Percentiles rank a stretch among this genome's conserved stretches.
phyloP scores from a whole-genome alignment of 495 filamentous ascomycete genomes.

The Penicillium flavigenum region DNA sequence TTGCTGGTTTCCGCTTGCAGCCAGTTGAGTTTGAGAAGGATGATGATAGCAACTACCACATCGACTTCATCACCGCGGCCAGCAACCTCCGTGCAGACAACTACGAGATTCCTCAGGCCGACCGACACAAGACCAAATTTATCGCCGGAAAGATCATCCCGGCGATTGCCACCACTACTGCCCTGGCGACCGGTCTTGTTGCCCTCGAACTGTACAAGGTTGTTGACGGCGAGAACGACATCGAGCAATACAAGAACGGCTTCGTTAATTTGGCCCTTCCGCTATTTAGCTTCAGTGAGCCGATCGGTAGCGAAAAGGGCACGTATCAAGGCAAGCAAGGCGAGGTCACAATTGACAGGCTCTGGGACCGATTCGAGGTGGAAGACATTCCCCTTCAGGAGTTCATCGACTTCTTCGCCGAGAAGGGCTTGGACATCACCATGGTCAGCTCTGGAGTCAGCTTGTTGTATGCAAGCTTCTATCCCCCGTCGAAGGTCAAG shows the following conservation, averaged over 20 bases:
- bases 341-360: conserved; percentile 85
- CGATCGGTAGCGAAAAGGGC: conserved; percentile 87
- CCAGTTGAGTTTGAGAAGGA: conserved; percentile 99
- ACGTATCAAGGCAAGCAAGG: conserved; percentile 71
- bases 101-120: conserved; percentile 89
- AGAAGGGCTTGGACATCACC: conserved; percentile 75
- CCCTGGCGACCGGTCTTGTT: conserved; percentile 91
- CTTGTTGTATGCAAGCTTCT: conserved; percentile 94
- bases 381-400: conserved; percentile 80
- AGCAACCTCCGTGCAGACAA: conserved; percentile 97
- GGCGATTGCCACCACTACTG: conserved; percentile 96
- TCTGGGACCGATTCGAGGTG: conserved; percentile 98
- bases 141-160: conserved; percentile 99
- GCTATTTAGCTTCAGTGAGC: conserved; percentile 98
- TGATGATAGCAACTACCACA: conserved; percentile 96
- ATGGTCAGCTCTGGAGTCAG: conserved; percentile 98
- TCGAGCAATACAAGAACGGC: conserved; percentile 98
- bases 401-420: conserved; percentile 76
- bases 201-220: conserved; percentile 95
- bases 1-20: conserved; percentile 81
- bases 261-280: conserved; percentile 96
- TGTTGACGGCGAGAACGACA: conserved; percentile 87
- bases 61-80: conserved; percentile 97
- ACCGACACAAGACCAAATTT: conserved; percentile 97
- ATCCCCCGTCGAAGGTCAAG: conserved; percentile 82